phyloP scores from a whole-genome alignment of 768 basidiomycete genomes.

The Austroboletus festivus region DNA sequence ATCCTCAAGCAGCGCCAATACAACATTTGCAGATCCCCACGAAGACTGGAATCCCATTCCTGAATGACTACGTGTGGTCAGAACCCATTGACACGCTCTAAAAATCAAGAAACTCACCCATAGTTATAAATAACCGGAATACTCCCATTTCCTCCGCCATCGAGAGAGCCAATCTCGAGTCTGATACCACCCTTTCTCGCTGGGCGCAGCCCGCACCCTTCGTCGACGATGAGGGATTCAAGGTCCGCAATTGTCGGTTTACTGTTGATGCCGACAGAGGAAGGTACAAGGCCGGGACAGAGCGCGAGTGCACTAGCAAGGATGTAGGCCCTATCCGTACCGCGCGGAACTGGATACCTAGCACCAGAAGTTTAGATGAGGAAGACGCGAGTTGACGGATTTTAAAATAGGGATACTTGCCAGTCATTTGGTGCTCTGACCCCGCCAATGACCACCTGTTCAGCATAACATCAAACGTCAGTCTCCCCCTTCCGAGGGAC shows the following conservation, averaged over 20 bases:
- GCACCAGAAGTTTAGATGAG: neutral
- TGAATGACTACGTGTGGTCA: slow-evolving; percentile 44
- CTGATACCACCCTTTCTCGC: slow-evolving; percentile 65
- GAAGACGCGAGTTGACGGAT: no score
- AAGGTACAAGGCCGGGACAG: slow-evolving; percentile 57
- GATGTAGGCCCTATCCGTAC: slow-evolving; percentile 59
- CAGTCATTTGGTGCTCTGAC: slow-evolving; percentile 60
- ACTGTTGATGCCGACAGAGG: slow-evolving; percentile 45
- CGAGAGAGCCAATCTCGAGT: slow-evolving; percentile 47
- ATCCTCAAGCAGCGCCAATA: slow-evolving; percentile 44
- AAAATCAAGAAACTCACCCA: slow-evolving; percentile 41
- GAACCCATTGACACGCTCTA: neutral
- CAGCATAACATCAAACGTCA: neutral
- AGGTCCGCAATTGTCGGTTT: slow-evolving; percentile 50
- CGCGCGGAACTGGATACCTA: slow-evolving; percentile 65
- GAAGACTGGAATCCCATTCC: slow-evolving; percentile 64
- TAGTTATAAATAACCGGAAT: slow-evolving; percentile 63
- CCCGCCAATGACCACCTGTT: slow-evolving; percentile 57
- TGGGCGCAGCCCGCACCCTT: slow-evolving; percentile 65
- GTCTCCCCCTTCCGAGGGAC: no score
- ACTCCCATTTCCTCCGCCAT: slow-evolving; percentile 23
- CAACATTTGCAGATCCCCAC: slow-evolving; percentile 59
- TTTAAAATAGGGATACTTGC: slow-evolving; percentile 26
- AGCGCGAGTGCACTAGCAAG: slow-evolving; percentile 49
- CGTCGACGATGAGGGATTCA: slow-evolving; percentile 44